Evolutionary conservation across 2,329 filamentous ascomycete species (phyloP).

Genomic region (Onygena corvina): DNA sequence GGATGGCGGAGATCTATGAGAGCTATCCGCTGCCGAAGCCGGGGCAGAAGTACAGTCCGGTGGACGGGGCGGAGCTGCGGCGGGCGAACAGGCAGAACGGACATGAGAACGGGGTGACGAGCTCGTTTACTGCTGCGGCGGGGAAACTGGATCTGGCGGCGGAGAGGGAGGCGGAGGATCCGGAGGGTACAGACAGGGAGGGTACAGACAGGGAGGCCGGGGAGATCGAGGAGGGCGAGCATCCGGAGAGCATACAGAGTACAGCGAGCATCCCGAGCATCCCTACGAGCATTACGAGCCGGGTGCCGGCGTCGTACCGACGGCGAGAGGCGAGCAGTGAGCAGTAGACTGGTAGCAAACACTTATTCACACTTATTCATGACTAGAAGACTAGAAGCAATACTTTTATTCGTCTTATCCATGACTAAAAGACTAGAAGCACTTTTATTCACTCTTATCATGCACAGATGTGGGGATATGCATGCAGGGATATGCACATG

Average conservation of each 20-base stretch:
- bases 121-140: slow-evolving; percentile 7
- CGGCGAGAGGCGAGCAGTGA: too few species aligned
- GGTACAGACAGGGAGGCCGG: too few species aligned
- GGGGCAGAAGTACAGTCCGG: slow-evolving; percentile 33
- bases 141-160: slow-evolving; percentile 6
- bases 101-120: slow-evolving; percentile 6
- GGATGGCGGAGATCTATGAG: slow-evolving; percentile 52
- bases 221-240: not conserved
- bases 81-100: not conserved
- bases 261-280: not conserved
- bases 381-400: too few species aligned
- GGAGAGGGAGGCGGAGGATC: not conserved
- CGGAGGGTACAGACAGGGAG: not conserved
- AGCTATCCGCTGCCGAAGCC: slow-evolving; percentile 33
- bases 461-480: not conserved
- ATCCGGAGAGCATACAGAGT: not conserved
- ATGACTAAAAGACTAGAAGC: not conserved
- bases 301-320: slow-evolving; percentile 12
- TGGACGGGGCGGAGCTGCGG: slow-evolving; percentile 22
- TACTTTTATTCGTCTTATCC: not conserved
- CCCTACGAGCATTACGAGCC: not conserved
- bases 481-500: not conserved
- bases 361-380: too few species aligned
- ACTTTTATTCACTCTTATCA: not conserved
- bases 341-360: too few species aligned